Percentiles rank a stretch among this genome's conserved stretches.
These are phyloP conservation scores for Hypoxylon rubiginosum DNA, from an alignment of 2,329 filamentous ascomycete genomes.

Conservation along the genomic window DNA sequence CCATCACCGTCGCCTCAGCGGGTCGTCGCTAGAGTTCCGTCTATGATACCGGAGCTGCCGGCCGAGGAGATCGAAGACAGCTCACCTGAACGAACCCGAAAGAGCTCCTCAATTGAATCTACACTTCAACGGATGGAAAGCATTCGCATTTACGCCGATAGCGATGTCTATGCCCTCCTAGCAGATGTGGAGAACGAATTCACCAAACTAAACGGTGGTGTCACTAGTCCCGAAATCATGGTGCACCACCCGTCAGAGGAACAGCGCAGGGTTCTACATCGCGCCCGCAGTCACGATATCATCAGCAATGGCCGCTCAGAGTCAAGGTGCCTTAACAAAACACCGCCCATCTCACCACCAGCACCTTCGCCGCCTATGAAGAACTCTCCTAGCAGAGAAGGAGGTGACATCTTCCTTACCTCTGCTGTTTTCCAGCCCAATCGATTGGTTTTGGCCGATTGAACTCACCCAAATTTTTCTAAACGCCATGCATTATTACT, in stretches of 20 bases:
- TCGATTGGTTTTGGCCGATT: slow-evolving; percentile 27
- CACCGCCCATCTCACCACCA: slow-evolving; percentile 52
- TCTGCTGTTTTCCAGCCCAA: slow-evolving; percentile 64
- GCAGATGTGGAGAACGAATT: slow-evolving; percentile 76
- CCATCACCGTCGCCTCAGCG: slow-evolving; percentile 65
- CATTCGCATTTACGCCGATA: slow-evolving; percentile 76
- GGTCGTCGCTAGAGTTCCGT: slow-evolving; percentile 67
- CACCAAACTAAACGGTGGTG: slow-evolving; percentile 58
- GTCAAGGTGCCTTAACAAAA: slow-evolving; percentile 44
- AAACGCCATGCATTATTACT: slow-evolving; percentile 2
- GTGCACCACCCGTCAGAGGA: slow-evolving; percentile 48
- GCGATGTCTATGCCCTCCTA: slow-evolving; percentile 75
- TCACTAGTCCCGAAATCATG: slow-evolving; percentile 38
- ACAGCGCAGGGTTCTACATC: slow-evolving; percentile 60
- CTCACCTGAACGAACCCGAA: slow-evolving; percentile 35
- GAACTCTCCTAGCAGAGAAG: slow-evolving; percentile 48
- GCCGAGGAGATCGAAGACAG: slow-evolving; percentile 60
- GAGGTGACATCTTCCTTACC: slow-evolving; percentile 60
- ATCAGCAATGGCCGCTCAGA: slow-evolving; percentile 52
- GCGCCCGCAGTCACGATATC: slow-evolving; percentile 65
- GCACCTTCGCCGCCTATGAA: slow-evolving; percentile 55
- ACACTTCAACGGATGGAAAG: slow-evolving; percentile 64
- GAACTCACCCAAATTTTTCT: slow-evolving; percentile 15
- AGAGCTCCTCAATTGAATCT: slow-evolving; percentile 47
- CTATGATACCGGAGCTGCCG: slow-evolving; percentile 67